Conservation (phyloP, 768 basidiomycete species). For the Cytidiella melzeri region DNA sequence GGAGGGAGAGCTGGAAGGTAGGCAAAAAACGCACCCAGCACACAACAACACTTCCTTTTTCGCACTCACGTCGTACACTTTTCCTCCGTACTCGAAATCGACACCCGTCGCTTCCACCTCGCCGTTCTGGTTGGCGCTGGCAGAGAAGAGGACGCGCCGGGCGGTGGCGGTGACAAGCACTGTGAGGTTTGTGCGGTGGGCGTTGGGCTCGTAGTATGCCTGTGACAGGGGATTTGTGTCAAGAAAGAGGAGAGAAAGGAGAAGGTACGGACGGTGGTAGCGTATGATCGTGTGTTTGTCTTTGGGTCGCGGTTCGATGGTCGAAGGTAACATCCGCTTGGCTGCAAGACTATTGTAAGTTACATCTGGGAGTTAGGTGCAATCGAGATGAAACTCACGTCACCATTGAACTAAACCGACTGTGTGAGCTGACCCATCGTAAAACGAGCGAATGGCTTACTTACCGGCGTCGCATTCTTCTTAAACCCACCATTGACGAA, state of each 20-base stretch:
- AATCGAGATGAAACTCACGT: slow-evolving; percentile 5
- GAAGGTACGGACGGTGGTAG: slow-evolving; percentile 6
- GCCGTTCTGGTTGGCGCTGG: background rate
- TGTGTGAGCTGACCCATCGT: too few species aligned
- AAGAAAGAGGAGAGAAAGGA: too few species aligned
- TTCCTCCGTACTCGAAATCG: slow-evolving; percentile 7
- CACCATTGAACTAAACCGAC: slow-evolving; percentile 5
- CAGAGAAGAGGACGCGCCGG: slow-evolving; percentile 5
- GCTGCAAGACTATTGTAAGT: too few species aligned
- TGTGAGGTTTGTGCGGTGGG: slow-evolving; percentile 10
- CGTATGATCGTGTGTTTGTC: slow-evolving; percentile 9
- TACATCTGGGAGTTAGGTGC: too few species aligned
- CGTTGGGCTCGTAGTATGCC: slow-evolving; percentile 13
- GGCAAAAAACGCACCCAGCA: slow-evolving; percentile 12
- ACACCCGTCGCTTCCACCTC: slow-evolving; percentile 4
- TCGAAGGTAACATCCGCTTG: slow-evolving; percentile 3
- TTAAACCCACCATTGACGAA: background rate
- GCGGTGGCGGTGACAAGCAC: slow-evolving; percentile 10
- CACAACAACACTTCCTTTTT: slow-evolving; percentile 7
- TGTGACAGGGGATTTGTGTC: too few species aligned
- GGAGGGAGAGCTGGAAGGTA: background rate
- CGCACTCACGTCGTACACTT: slow-evolving; percentile 6
- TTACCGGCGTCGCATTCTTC: background rate
- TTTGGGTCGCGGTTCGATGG: slow-evolving; percentile 10
- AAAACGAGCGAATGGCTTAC: too few species aligned